phyloP scores from a whole-genome alignment of 169 alveolate species.

The Nephromyces sp. region DNA sequence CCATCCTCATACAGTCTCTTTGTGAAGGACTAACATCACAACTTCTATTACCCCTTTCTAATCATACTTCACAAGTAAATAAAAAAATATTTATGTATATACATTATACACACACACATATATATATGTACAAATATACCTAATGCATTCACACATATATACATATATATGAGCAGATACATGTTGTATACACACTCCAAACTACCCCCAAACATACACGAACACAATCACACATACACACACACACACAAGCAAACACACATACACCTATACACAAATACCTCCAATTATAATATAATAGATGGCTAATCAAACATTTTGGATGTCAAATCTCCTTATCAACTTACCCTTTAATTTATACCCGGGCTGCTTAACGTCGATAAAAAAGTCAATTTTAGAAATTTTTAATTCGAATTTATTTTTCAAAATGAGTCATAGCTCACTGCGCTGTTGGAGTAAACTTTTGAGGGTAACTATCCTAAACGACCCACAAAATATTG shows the following conservation, averaged over 20 bases:
- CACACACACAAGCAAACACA: background rate
- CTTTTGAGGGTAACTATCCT: constrained; percentile 11
- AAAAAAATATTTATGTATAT: background rate
- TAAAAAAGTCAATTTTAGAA: constrained; percentile 30
- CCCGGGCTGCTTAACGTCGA: constrained; percentile 31
- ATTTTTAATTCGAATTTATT: constrained; percentile 24
- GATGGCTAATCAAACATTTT: constrained; percentile 8
- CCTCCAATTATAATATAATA: background rate
- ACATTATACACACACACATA: background rate
- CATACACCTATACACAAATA: background rate
- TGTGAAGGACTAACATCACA: constrained; percentile 13
- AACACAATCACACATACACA: background rate
- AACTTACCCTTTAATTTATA: constrained; percentile 26
- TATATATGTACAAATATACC: background rate
- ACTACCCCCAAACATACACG: background rate
- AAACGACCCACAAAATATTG: background rate
- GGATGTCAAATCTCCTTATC: constrained; percentile 14
- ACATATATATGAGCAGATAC: background rate
- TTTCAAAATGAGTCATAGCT: constrained; percentile 33
- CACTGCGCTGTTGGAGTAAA: constrained; percentile 30
- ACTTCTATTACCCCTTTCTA: constrained; percentile 7
- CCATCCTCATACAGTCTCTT: constrained; percentile 12
- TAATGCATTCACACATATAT: background rate
- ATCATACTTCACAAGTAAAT: constrained; percentile 8
- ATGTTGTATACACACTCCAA: background rate